Evolutionary conservation across 352 stramenopile genomes (phyloP), one percentile per base, ranked within the genome.

Genomic region (Globisporangium paroecandrum): DNA sequence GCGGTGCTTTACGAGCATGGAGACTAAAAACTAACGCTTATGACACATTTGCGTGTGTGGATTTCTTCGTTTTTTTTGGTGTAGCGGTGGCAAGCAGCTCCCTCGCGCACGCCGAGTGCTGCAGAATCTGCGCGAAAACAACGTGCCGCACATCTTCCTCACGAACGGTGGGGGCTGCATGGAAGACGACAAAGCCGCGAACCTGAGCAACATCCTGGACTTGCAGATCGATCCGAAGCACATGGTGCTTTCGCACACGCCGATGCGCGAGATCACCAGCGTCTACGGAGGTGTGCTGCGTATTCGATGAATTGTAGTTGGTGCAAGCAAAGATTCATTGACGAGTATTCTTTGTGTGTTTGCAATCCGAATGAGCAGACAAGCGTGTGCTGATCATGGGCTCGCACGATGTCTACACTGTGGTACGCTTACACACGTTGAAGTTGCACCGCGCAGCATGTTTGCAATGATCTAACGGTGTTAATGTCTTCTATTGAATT

Each of bases 161-260:
- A 98, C 91, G 13, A 98, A 98, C 59, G 89, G 90, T 34, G 89
- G 89, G 2, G 85, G 91, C 15, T 96, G 89, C 68, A 88, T 94
- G 74, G 91, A 98, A 68, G 74, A 80, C 22, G 72, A 82, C 15
- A 97, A 97, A 73, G 90, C 91, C n/a, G 70, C 74, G 32, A 91
- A 83, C 9, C 68, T 98, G 7, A 84, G 85, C 29, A 72, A 81
- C 1, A 65, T 85, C 13, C 73, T 96, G 54, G 74, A 89, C 49
- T 20, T 88, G 43, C 36, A 75, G n/a, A 89, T 97, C 24, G 71
- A 93, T 22, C 76, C 79, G 2, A 64, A 80, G 64, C 87, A 96
- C 58, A 85, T 96, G 82, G 78, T 96, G 25, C 74, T 96, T 32
- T 96, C 89, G 27, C 91, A 98, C 68, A 97, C 89, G 51, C 91